Conservation (phyloP, 129 eudicot species). For the Arctium minus region DNA sequence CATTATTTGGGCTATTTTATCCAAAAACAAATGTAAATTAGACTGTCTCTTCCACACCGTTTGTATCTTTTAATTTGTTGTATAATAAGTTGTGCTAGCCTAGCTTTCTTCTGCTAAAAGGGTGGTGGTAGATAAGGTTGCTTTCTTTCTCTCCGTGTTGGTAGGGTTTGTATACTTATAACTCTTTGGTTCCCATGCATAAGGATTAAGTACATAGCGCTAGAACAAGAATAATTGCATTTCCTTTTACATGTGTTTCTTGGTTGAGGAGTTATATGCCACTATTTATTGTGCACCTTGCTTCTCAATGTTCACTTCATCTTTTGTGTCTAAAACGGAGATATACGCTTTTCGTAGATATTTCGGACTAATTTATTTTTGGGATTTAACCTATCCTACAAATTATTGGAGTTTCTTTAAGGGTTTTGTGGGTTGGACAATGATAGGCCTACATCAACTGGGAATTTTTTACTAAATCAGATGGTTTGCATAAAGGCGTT, state of each 20-base stretch:
- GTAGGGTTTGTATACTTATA: not conserved
- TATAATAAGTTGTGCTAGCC: not conserved
- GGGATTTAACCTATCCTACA: not conserved
- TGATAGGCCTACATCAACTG: not conserved
- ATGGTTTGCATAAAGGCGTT: not conserved
- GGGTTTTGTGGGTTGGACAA: not conserved
- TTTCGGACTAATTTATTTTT: not conserved
- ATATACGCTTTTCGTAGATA: not conserved
- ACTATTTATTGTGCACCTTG: not conserved
- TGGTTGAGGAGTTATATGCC: not conserved
- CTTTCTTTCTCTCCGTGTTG: not conserved
- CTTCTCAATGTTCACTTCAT: not conserved
- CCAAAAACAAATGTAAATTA: not conserved
- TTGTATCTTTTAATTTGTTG: not conserved
- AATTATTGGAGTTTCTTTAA: not conserved
- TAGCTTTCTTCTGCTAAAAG: not conserved
- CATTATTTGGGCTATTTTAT: not conserved
- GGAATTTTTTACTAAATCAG: not conserved
- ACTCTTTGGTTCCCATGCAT: not conserved
- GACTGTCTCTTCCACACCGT: not conserved
- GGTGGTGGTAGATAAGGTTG: not conserved
- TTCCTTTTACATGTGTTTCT: not conserved
- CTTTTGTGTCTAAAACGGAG: not conserved
- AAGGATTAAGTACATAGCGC: not conserved
- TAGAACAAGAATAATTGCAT: not conserved